Evolutionary conservation across 768 basidiomycete genomes (phyloP), one percentile per base, ranked within the genome.

Genomic region (Heimioporus sp.): DNA sequence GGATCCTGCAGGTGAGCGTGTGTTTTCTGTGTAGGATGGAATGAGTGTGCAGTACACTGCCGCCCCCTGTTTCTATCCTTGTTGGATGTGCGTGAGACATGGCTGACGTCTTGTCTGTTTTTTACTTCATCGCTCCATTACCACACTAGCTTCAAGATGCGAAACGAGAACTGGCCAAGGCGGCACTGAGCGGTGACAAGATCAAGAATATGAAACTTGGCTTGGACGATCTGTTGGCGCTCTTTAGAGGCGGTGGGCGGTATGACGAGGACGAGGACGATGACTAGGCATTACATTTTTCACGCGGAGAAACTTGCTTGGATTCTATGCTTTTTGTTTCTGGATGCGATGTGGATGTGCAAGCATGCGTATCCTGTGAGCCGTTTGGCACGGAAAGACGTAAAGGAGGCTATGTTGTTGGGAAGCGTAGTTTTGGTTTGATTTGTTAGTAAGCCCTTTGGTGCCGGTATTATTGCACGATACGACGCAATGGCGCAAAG

Each of bases 141-240:
- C 20, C 28, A 8, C 31, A 2, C 35, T 57, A 90, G 81, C 78
- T 98, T n/a, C 96, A 98, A 67, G 84, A 90, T n/a, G 81, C 84
- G 68, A 98, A 98, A 73, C 82, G 94, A 5, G 85, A 82, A 43
- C 78, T 98, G 1, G 83, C 95, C 2, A 77, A 77, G 21, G 92
- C 93, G 2, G 92, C 93, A 0, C 70, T 98, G 51, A 87, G 90
- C 31, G 96, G 96, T 10, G 86, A 92, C 72, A 92, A 88, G 70
- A 76, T 90, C 64, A 90, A 92, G 80, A 83, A 85, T 61, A 80
- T 85, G 78, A 86, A 84, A 56, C 82, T 98, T 19, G 85, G 87
- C 10, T 74, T 93, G 71, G 85, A 93, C 21, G 95, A 98, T 53
- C 77, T 98, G 55, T 79, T 95, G 70, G 86, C 84, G 0, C 72